Base-by-base conservation (phyloP, 2,329 filamentous ascomycete genomes). In the Colletotrichum theobromicola region DNA sequence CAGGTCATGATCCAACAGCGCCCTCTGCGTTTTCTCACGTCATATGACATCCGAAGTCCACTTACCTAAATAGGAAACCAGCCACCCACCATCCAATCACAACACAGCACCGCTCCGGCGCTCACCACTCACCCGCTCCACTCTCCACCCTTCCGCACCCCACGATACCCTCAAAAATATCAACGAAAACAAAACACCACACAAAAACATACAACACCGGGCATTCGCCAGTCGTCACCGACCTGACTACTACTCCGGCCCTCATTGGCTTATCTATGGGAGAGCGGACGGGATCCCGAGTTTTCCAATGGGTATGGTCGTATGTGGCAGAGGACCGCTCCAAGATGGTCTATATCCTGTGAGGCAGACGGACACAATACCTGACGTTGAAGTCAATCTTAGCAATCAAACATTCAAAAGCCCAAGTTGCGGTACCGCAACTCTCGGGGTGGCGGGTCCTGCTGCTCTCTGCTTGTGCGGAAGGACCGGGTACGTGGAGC, bases 401-500 rank as follows among this genome's bases (percentile, higher is more conserved):
- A 50, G n/a, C 42, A 50, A 50, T 12, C 10, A 50, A 50, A n/a
- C n/a, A n/a, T 46, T 46, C 37, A 46, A 21, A 50, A 50, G 42
- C 42, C 42, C 42, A 50, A 50, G n/a, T 50, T 21, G 42, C n/a
- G 42, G 10, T 21, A 50, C 13, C 42, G 42, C n/a, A 21, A 50
- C 21, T 50, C 42, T 50, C 42, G 42, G 42, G 42, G 42, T 50
- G 42, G 42, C n/a, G 42, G 42, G 42, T 50, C 42, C 42, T 50
- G 10, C 42, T 1, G 4, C 42, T 4, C n/a, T n/a, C 5, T 50
- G 42, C n/a, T 50, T n/a, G n/a, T 50, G 42, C 42, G 42, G 42
- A 50, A 50, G 42, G 42, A 50, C 42, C 42, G 42, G 42, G 42
- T 50, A 7, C n/a, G 60, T 42, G 60, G 60, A 62, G 60, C 60